Evolutionary conservation across 2,329 filamentous ascomycete species (phyloP).

Genomic region (Hymenoscyphus albidus): DNA sequence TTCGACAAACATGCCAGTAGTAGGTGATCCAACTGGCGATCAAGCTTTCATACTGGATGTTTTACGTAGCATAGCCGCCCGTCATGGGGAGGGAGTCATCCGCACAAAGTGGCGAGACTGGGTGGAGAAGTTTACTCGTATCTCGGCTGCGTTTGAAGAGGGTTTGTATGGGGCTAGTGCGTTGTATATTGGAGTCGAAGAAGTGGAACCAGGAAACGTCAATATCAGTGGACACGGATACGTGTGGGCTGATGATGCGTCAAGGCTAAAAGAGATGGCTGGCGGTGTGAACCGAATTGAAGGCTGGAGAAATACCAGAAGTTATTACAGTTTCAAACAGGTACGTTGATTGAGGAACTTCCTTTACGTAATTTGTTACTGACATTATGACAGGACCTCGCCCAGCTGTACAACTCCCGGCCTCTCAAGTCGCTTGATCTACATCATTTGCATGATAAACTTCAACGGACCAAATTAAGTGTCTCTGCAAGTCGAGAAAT

Average conservation of each 20-base stretch:
- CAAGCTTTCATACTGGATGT: slow-evolving; percentile 85
- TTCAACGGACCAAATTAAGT: slow-evolving; percentile 76
- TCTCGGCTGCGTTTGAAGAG: slow-evolving; percentile 93
- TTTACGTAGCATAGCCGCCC: slow-evolving; percentile 73
- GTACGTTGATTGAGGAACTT: slow-evolving; percentile 44
- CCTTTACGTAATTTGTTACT: slow-evolving; percentile 28
- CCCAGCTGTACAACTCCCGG: slow-evolving; percentile 58
- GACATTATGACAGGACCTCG: slow-evolving; percentile 52
- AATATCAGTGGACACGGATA: slow-evolving; percentile 81
- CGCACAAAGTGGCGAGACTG: slow-evolving; percentile 91
- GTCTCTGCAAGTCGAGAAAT: slow-evolving; percentile 76
- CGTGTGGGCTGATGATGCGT: slow-evolving; percentile 82
- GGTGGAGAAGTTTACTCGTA: slow-evolving; percentile 88
- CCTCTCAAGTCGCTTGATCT: slow-evolving; percentile 81
- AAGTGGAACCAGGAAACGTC: slow-evolving; percentile 55
- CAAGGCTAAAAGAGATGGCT: slow-evolving; percentile 79
- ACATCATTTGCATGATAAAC: slow-evolving; percentile 86
- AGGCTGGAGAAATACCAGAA: slow-evolving; percentile 92
- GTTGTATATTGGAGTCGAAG: slow-evolving; percentile 77
- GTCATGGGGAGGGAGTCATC: slow-evolving; percentile 86
- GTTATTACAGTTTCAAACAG: slow-evolving; percentile 94
- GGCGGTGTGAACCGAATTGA: slow-evolving; percentile 92
- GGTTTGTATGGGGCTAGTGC: slow-evolving; percentile 90
- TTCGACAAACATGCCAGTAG: slow-evolving; percentile 29
- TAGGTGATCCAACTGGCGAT: slow-evolving; percentile 75